phyloP scores from a whole-genome alignment of 2,329 filamentous ascomycete genomes.

The Chrysoporthe austroafricana region DNA sequence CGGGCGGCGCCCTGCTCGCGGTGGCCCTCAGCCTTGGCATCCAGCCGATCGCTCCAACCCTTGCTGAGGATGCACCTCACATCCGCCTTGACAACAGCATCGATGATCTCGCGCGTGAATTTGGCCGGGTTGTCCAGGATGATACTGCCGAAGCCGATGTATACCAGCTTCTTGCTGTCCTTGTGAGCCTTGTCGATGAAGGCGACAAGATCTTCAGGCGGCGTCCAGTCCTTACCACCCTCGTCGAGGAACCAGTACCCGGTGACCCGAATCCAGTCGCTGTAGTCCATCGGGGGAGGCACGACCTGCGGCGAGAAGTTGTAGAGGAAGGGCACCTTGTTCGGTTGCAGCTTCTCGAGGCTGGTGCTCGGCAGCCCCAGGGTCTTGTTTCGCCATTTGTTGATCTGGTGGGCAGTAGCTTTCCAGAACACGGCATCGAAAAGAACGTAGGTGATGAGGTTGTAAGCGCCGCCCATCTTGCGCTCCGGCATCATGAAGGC shows the following conservation, averaged over 20 bases:
- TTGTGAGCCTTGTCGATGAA: slow-evolving; percentile 84
- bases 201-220: slow-evolving; percentile 72
- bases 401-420: slow-evolving; percentile 86
- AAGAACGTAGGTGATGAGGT: slow-evolving; percentile 92
- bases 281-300: slow-evolving; percentile 91
- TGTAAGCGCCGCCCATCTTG: slow-evolving; percentile 95
- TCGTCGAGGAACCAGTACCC: slow-evolving; percentile 99
- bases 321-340: slow-evolving; percentile 98
- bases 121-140: slow-evolving; percentile 88
- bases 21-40: slow-evolving; percentile 14
- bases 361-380: slow-evolving; percentile 80
- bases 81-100: slow-evolving; percentile 87
- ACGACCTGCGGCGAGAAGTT: slow-evolving; percentile 96
- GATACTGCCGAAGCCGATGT: slow-evolving; percentile 96
- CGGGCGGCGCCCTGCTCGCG: slow-evolving; percentile 40
- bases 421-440: slow-evolving; percentile 98
- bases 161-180: slow-evolving; percentile 90
- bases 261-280: slow-evolving; percentile 95
- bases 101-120: slow-evolving; percentile 89
- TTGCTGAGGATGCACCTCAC: slow-evolving; percentile 95
- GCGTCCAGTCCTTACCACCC: slow-evolving; percentile 63
- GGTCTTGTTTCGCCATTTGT: slow-evolving; percentile 84
- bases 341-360: slow-evolving; percentile 89
- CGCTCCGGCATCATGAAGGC: slow-evolving; percentile 91
- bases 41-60: slow-evolving; percentile 86